These are phyloP conservation scores for Lithohypha guttulata DNA, from an alignment of 2,329 filamentous ascomycete species.

Conservation along the genomic window DNA sequence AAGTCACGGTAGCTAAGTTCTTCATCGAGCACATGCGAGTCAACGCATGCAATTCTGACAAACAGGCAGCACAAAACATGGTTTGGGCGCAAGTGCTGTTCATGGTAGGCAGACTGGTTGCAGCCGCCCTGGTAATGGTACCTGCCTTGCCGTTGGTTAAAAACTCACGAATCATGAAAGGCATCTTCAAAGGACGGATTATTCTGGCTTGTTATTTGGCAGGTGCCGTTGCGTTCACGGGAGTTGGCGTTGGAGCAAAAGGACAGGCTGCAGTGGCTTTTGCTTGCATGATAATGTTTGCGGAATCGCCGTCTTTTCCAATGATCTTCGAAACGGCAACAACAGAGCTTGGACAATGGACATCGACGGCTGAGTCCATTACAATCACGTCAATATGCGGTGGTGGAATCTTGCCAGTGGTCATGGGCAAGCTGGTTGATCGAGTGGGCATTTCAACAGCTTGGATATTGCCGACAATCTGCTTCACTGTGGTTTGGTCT, in stretches of 20 bases:
- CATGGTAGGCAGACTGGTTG: constrained; percentile 60
- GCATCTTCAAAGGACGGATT: constrained; percentile 52
- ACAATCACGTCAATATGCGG: constrained; percentile 20
- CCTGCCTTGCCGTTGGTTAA: constrained; percentile 29
- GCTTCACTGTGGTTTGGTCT: constrained; percentile 17
- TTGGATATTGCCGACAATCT: constrained; percentile 16
- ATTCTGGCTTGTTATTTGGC: constrained; percentile 60
- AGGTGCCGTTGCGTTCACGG: constrained; percentile 48
- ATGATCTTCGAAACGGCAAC: constrained; percentile 51
- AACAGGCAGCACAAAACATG: constrained; percentile 55
- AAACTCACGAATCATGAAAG: not conserved
- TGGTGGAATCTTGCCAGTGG: constrained; percentile 17
- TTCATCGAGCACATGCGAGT: constrained; percentile 65
- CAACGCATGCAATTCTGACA: constrained; percentile 41
- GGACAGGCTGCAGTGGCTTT: constrained; percentile 43
- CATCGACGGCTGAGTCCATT: constrained; percentile 16
- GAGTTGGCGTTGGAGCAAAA: constrained; percentile 38
- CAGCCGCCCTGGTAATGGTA: constrained; percentile 46
- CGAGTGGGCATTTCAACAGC: constrained; percentile 14
- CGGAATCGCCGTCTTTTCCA: constrained; percentile 71
- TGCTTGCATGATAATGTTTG: constrained; percentile 62
- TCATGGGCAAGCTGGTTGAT: constrained; percentile 18
- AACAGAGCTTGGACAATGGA: constrained; percentile 17
- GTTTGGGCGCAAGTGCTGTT: constrained; percentile 66
- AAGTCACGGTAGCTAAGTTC: constrained; percentile 47